Base-by-base conservation (phyloP, 441 rosid genomes). In the Populus hybrid region DNA sequence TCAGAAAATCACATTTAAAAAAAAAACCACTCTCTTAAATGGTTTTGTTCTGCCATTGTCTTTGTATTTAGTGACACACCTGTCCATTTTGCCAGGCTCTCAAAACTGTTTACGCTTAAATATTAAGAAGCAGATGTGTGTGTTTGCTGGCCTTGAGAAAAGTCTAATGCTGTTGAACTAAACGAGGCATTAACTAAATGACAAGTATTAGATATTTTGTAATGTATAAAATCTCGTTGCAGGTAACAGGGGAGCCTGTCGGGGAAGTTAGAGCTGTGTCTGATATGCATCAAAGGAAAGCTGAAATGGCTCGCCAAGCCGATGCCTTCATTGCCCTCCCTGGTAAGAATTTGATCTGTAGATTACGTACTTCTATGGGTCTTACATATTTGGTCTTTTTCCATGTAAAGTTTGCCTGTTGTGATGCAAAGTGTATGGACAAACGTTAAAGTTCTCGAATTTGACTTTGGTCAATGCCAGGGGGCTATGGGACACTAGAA, bases 201-300 rank as follows among this genome's bases (percentile, higher is more conserved):
- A 64, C 20, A 75, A 53, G 40, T 32, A 23, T 75, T 34, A 26
- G 34, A 69, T 18, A 21, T 21, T 50, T n/a, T 20, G 3, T 69
- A 69, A 12, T 72, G 35, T 53, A 20, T 18, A 77, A 35, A 8
- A n/a, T 79, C 28, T 77, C 35, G 68, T 21, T 77, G 79, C 87
- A 95, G 99, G 86, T 95, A 81, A 92, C 97, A 42, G 98, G 98
- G 74, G 91, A 87, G 79, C 89, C 99, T 10, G 99, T 93, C 35
- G 99, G 99, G 74, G 99, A 95, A 85, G 97, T 93, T 61, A 94
- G 89, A 88, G 92, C 97, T 35, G 99, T 95, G n/a, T 90, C 98
- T 74, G 93, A 87, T 84, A 93, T 95, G 98, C 99, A 95, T 85
- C 94, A 95, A 84, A 90, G 99, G 82, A 95, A 95, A 82, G 98